Base-by-base conservation (phyloP, 2,329 filamentous ascomycete species). In the Ascochyta rabiei region DNA sequence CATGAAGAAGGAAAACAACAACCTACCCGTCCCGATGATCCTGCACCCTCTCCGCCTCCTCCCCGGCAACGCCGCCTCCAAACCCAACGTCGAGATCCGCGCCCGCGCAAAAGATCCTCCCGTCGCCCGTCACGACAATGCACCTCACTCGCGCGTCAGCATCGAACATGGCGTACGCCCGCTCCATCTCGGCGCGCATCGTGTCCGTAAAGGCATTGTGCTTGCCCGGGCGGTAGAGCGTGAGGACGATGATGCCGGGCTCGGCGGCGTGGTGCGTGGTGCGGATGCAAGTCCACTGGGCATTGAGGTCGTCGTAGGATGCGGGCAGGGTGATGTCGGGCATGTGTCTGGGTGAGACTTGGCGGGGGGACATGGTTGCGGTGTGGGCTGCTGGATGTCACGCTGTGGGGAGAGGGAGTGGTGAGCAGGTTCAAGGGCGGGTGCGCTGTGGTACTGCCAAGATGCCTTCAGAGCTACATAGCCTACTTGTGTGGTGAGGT, bases 171-270 rank as follows among this genome's bases (percentile, higher is more conserved):
- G 64, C 69, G 60, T 81, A 82, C 12, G 83, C 84, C 3, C 74
- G 61, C 54, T 84, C 81, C 26, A 91, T 78, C 63, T 88, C 86
- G 15, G 75, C 66, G 64, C 83, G 82, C 86, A 90, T 90, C 13
- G 75, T 78, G 18, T 80, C 76, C 3, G 86, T 90, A 74, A 90
- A 90, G 56, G 86, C 87, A 81, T 91, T 90, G 75, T 86, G 80
- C 55, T 85, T 84, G 10, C 77, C 72, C 0, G 88, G 88, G 16
- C 89, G 84, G 75, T 88, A 80, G 35, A 90, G 81, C 2, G 83
- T 83, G 30, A 90, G 72, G 58, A 89, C 71, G 44, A 90, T 80
- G 46, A 89, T 80, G 10, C 81, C 71, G 0, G 87, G 84, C 23
- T 74, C 68, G 5, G 66, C 56, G 4, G 71, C 72, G 47, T 79